phyloP scores from a whole-genome alignment of 768 basidiomycete species.

The Boletus subparvulus region DNA sequence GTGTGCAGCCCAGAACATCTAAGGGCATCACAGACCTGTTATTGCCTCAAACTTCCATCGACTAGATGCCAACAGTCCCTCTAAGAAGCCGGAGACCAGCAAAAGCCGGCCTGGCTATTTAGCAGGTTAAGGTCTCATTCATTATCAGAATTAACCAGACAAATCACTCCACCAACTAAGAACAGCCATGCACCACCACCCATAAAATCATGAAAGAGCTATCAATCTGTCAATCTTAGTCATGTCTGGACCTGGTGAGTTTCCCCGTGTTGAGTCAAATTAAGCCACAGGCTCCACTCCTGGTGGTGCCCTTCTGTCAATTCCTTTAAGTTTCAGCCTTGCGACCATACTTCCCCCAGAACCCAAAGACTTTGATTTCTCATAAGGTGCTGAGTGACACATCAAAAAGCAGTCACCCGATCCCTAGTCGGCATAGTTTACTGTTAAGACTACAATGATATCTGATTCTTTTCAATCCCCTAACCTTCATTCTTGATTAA shows the following conservation, averaged over 20 bases:
- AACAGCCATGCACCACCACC: too few relatives aligned
- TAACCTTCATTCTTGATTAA: constrained; percentile 85
- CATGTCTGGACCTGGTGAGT: too few relatives aligned
- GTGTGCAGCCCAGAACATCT: constrained; percentile 88
- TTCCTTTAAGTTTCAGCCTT: constrained; percentile 81
- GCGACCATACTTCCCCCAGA: constrained; percentile 75
- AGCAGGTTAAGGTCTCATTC: constrained; percentile 93
- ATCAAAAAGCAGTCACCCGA: constrained; percentile 66
- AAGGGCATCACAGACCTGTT: constrained; percentile 91
- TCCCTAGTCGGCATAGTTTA: constrained; percentile 69
- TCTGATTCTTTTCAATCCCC: constrained; percentile 85
- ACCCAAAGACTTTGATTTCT: constrained; percentile 91
- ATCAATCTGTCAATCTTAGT: too few relatives aligned
- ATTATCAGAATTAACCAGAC: constrained; percentile 97
- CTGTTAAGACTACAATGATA: constrained; percentile 82
- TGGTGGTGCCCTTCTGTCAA: constrained; percentile 84
- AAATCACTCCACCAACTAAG: too few relatives aligned
- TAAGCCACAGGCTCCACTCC: too few relatives aligned
- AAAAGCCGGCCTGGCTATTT: constrained; percentile 79
- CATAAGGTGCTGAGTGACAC: constrained; percentile 77
- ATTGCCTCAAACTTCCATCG: constrained; percentile 78
- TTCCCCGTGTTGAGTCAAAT: too few relatives aligned
- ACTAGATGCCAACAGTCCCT: constrained; percentile 67
- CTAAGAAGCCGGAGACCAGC: constrained; percentile 81
- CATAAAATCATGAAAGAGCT: too few relatives aligned